Conservation (phyloP, 208 protist genomes). For the Crithidia sp. region DNA sequence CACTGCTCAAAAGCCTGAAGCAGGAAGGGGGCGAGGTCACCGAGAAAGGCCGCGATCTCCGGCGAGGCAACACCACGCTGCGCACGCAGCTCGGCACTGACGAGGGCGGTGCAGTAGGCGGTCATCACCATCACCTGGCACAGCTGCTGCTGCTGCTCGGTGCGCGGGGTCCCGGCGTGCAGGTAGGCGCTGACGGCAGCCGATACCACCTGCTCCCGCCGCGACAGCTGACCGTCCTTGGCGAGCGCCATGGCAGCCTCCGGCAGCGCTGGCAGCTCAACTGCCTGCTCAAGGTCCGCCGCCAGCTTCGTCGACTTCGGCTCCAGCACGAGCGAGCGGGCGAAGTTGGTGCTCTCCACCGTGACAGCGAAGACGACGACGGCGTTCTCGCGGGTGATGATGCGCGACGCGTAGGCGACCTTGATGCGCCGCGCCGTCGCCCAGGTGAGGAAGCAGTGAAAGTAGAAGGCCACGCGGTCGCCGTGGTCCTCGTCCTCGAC, state of each 20-base stretch:
- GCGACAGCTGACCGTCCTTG: constrained; percentile 51
- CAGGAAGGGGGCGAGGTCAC: constrained; percentile 66
- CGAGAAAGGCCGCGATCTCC: constrained; percentile 55
- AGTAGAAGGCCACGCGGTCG: constrained; percentile 67
- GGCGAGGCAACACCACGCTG: constrained; percentile 45
- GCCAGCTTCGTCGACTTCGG: constrained; percentile 47
- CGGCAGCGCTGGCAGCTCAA: constrained; percentile 43
- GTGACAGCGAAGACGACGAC: constrained; percentile 83
- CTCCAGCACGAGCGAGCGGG: constrained; percentile 62
- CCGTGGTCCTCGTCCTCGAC: constrained; percentile 74
- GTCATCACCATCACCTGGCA: constrained; percentile 67
- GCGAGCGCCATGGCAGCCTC: constrained; percentile 42
- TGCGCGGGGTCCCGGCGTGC: constrained; percentile 12
- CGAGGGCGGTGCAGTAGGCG: constrained; percentile 56
- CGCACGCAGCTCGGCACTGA: constrained; percentile 55
- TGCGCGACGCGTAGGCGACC: constrained; percentile 85
- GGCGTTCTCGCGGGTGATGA: constrained; percentile 84
- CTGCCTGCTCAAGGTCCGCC: constrained; percentile 44
- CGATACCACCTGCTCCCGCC: constrained; percentile 68
- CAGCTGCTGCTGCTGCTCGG: constrained; percentile 52
- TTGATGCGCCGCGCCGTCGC: constrained; percentile 68
- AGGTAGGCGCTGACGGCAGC: constrained; percentile 76
- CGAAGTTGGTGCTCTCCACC: constrained; percentile 64
- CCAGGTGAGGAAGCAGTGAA: constrained; percentile 83
- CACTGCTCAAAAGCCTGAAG: constrained; percentile 47